Percentiles rank a stretch among this genome's conserved stretches.
Evolutionary conservation across 2,329 filamentous ascomycete genomes (phyloP).

Genomic region (Trichoderma polysporum): DNA sequence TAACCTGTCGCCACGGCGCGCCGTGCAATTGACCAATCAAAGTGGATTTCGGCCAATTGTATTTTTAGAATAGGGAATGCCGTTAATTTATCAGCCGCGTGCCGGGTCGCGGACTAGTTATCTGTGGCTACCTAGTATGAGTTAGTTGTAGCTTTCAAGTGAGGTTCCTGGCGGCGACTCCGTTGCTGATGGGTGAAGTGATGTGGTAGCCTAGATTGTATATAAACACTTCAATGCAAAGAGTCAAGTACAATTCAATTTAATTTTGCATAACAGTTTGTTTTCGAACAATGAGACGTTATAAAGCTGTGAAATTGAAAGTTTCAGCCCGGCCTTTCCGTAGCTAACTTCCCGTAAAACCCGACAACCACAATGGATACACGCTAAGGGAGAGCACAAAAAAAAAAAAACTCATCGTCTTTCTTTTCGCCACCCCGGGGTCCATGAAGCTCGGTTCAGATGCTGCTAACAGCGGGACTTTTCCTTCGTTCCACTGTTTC

Average conservation of each 20-base stretch:
- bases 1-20: neutral
- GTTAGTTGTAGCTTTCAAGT: neutral
- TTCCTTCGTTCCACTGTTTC: neutral
- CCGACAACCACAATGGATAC: no score
- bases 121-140: neutral
- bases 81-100: neutral
- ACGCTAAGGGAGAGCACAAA: neutral
- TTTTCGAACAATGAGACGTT: neutral
- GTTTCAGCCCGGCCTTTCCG: no score
- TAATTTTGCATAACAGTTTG: neutral
- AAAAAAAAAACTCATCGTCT: neutral
- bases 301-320: no score
- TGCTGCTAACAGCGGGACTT: neutral
- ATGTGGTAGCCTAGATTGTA: neutral
- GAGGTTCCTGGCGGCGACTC: no score
- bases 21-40: slow-evolving; percentile 12
- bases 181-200: neutral
- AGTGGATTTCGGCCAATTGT: neutral
- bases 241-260: neutral
- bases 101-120: neutral
- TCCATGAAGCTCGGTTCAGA: neutral
- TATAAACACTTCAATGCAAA: neutral
- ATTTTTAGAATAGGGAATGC: neutral
- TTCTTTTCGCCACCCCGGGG: neutral
- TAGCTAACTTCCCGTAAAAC: neutral